Conservation (phyloP, 495 filamentous ascomycete genomes). For the Penicillium arizonense region DNA sequence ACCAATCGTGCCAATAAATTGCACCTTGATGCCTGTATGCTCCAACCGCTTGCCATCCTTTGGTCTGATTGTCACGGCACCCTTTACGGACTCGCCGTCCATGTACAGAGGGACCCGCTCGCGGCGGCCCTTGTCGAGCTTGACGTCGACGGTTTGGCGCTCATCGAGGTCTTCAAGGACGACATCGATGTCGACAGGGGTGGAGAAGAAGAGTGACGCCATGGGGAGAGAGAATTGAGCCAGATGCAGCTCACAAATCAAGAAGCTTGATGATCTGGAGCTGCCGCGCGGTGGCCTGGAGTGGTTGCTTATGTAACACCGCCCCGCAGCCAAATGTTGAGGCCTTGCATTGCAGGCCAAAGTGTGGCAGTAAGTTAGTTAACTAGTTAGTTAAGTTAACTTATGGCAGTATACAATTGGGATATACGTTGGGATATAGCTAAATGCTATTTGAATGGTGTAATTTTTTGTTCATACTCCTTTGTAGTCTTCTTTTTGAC, state of each 20-base stretch:
- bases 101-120: conserved; percentile 97
- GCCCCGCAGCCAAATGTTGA: neutral
- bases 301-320: conserved; percentile 1
- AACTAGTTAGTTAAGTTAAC: too few species aligned
- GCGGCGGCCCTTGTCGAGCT: conserved; percentile 93
- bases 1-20: conserved; percentile 99
- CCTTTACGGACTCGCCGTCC: conserved; percentile 98
- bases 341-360: too few species aligned
- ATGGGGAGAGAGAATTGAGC: conserved; percentile 46
- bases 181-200: conserved; percentile 97
- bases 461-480: too few species aligned
- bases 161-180: conserved; percentile 95
- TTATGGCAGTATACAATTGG: too few species aligned
- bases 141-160: conserved; percentile 91
- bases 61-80: conserved; percentile 87
- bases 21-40: conserved; percentile 98
- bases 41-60: conserved; percentile 98
- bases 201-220: conserved; percentile 95
- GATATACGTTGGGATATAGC: too few species aligned
- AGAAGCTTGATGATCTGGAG: conserved; percentile 3
- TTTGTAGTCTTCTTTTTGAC: too few species aligned
- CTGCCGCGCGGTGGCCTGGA: conserved; percentile 11
- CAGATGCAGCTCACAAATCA: conserved; percentile 4
- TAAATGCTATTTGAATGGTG: too few species aligned
- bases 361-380: too few species aligned